Conservation (phyloP, 306 rosid genomes). For the Abrus precatorius region DNA sequence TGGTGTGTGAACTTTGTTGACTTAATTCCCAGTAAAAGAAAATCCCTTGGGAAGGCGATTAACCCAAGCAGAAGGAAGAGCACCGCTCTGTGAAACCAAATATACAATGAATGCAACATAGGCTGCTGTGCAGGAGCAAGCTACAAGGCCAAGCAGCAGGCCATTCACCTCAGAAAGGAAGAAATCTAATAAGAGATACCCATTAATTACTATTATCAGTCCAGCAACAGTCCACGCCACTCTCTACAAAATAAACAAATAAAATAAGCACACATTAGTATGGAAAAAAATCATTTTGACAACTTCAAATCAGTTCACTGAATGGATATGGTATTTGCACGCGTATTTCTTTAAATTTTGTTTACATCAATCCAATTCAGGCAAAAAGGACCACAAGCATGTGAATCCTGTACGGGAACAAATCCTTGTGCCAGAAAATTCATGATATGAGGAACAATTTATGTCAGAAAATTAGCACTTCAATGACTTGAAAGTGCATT, state of each 20-base stretch:
- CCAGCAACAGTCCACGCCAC: slow-evolving; percentile 88
- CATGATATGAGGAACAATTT: slow-evolving; percentile 29
- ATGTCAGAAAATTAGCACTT: slow-evolving; percentile 22
- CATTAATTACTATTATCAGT: slow-evolving; percentile 81
- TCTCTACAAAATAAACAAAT: slow-evolving; percentile 60
- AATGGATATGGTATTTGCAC: slow-evolving; percentile 36
- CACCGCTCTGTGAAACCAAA: slow-evolving; percentile 67
- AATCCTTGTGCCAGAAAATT: not conserved
- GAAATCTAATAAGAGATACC: slow-evolving; percentile 81
- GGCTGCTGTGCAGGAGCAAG: slow-evolving; percentile 65
- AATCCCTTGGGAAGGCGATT: slow-evolving; percentile 61
- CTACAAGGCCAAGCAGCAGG: slow-evolving; percentile 60
- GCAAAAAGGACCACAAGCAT: not conserved
- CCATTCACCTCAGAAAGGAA: slow-evolving; percentile 71
- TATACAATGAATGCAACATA: slow-evolving; percentile 71
- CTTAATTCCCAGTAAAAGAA: slow-evolving; percentile 51
- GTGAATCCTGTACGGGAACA: slow-evolving; percentile 4
- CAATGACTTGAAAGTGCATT: slow-evolving; percentile 5
- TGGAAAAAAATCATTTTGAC: not conserved
- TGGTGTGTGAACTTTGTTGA: slow-evolving; percentile 43
- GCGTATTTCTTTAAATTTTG: slow-evolving; percentile 17
- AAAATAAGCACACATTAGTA: slow-evolving; percentile 34
- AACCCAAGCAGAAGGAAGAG: slow-evolving; percentile 65
- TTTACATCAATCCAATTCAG: not conserved
- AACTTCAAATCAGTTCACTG: slow-evolving; percentile 31